phyloP scores from a whole-genome alignment of 1,139 yeast species.

The Dujonia santamariae region DNA sequence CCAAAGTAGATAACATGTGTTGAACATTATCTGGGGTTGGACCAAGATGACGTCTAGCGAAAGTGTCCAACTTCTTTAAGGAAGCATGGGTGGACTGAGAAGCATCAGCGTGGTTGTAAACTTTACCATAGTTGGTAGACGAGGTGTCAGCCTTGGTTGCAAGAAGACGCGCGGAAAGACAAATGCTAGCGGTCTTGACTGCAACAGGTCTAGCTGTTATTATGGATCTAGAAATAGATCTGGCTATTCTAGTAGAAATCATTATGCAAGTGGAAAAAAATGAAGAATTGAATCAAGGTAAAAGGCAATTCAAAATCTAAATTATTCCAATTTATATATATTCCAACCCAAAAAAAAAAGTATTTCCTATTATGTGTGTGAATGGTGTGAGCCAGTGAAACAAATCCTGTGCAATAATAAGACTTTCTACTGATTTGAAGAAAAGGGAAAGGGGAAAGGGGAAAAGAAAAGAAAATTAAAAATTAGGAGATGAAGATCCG shows the following conservation, averaged over 20 bases:
- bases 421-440: too few relatives aligned
- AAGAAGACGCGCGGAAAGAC: slow-evolving; percentile 11
- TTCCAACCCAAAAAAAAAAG: not conserved
- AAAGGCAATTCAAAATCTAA: too few relatives aligned
- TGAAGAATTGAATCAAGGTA: too few relatives aligned
- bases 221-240: slow-evolving; percentile 3
- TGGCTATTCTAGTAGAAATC: slow-evolving; percentile 6
- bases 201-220: not conserved
- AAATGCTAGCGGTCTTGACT: not conserved
- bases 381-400: too few relatives aligned
- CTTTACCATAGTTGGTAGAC: slow-evolving; percentile 36
- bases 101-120: slow-evolving; percentile 42
- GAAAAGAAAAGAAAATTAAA: too few relatives aligned
- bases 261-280: not conserved
- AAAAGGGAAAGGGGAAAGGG: too few relatives aligned
- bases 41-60: slow-evolving; percentile 89
- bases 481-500: too few relatives aligned
- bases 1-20: slow-evolving; percentile 63
- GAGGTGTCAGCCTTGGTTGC: slow-evolving; percentile 46
- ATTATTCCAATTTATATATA: too few relatives aligned
- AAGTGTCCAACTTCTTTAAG: slow-evolving; percentile 63
- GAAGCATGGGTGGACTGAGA: slow-evolving; percentile 18
- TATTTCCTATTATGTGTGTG: not conserved
- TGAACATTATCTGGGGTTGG: slow-evolving; percentile 64
- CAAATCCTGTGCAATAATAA: too few relatives aligned